Evolutionary conservation across 768 basidiomycete genomes (phyloP).

Genomic region (Pisolithus sp.): DNA sequence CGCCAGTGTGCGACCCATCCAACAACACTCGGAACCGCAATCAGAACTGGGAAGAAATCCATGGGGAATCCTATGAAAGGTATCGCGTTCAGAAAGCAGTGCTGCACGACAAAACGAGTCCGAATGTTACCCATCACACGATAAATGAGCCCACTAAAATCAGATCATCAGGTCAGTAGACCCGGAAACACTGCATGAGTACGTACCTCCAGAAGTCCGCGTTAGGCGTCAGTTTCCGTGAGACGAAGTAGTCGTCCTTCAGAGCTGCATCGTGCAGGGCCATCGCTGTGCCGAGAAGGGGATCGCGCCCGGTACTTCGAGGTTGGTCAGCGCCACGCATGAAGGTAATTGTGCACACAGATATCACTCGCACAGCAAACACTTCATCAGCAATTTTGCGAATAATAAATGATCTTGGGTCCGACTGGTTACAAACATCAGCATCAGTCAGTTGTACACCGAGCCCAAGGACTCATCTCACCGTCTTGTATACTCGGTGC

Average conservation of each 20-base stretch:
- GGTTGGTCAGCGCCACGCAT: neutral
- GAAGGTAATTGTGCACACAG: neutral
- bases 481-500: constrained; percentile 78
- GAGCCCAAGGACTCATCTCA: constrained; percentile 23
- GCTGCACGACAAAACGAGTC: neutral
- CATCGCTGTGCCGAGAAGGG: constrained; percentile 84
- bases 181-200: constrained; percentile 1
- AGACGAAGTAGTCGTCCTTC: constrained; percentile 85
- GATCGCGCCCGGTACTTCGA: constrained; percentile 74
- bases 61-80: constrained; percentile 70
- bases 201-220: constrained; percentile 76
- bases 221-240: constrained; percentile 77
- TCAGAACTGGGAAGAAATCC: constrained; percentile 92
- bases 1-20: constrained; percentile 94
- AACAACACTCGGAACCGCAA: constrained; percentile 86
- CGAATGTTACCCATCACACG: constrained; percentile 73
- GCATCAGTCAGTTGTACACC: neutral
- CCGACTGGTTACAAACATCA: constrained; percentile 48
- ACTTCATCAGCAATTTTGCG: constrained; percentile 87
- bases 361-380: constrained; percentile 65
- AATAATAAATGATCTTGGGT: constrained; percentile 87
- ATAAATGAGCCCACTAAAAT: constrained; percentile 73
- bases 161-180: neutral
- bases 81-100: constrained; percentile 1
- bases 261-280: constrained; percentile 81